Evolutionary conservation across 768 basidiomycete species (phyloP).

Genomic region (Boletellus ananas): DNA sequence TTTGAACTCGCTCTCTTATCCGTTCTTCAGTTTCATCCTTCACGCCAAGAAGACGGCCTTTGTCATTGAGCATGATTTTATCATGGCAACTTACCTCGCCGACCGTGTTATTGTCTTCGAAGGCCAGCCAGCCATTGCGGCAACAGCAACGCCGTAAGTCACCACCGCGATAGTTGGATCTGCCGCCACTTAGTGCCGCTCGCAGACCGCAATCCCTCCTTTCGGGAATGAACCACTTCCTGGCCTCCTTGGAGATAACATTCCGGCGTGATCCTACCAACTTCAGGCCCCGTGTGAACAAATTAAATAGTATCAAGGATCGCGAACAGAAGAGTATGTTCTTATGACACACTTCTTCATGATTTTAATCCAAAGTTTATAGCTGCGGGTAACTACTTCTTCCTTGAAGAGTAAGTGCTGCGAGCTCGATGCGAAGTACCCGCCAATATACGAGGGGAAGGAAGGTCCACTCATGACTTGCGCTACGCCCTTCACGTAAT

Average conservation of each 20-base stretch:
- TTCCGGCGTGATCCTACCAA: slow-evolving; percentile 98
- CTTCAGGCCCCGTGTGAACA: slow-evolving; percentile 86
- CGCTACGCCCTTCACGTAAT: slow-evolving; percentile 1
- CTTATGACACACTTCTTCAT: slow-evolving; percentile 1
- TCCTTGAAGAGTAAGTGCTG: slow-evolving; percentile 69
- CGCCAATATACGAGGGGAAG: not conserved
- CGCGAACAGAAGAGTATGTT: slow-evolving; percentile 77
- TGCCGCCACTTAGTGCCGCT: slow-evolving; percentile 1
- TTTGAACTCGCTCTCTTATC: slow-evolving; percentile 1
- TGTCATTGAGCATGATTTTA: slow-evolving; percentile 99
- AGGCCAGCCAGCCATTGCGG: slow-evolving; percentile 79
- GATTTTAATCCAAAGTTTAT: slow-evolving; percentile 11
- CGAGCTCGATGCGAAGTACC: not conserved
- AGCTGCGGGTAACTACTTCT: slow-evolving; percentile 88
- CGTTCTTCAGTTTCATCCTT: slow-evolving; percentile 69
- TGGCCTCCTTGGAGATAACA: slow-evolving; percentile 93
- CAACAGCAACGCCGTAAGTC: slow-evolving; percentile 86
- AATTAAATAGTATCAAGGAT: slow-evolving; percentile 80
- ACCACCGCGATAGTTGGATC: not conserved
- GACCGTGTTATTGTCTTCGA: slow-evolving; percentile 95
- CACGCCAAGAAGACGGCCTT: slow-evolving; percentile 98
- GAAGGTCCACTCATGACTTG: slow-evolving; percentile 14
- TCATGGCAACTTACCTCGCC: slow-evolving; percentile 99
- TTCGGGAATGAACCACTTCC: slow-evolving; percentile 97
- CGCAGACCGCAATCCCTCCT: slow-evolving; percentile 87